Percentiles rank a stretch among this genome's conserved stretches.
Conservation (phyloP, 768 basidiomycete genomes). For the Filobasidium wieringae region DNA sequence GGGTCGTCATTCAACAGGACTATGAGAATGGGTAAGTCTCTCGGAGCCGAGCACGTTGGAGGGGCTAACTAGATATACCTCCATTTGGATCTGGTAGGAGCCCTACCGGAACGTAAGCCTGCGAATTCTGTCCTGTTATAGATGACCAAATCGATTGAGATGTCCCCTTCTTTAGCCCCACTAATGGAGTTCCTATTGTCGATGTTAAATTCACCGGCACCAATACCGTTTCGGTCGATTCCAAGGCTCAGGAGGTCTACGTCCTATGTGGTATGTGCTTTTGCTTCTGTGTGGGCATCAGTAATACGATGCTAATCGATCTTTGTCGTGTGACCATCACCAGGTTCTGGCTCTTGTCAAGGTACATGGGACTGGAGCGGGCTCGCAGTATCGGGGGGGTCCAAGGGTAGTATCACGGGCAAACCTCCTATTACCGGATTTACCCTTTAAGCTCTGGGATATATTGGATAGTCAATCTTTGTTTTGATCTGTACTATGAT, state of each 20-base stretch:
- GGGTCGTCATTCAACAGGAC: constrained; percentile 56
- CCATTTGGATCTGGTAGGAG: too few relatives aligned
- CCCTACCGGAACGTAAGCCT: too few relatives aligned
- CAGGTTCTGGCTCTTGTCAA: constrained; percentile 1
- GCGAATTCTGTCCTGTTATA: too few relatives aligned
- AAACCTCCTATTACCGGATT: too few relatives aligned
- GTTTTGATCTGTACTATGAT: too few relatives aligned
- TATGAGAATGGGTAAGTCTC: constrained; percentile 44
- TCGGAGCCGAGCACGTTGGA: too few relatives aligned
- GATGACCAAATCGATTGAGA: too few relatives aligned
- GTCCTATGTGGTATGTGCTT: constrained; percentile 50
- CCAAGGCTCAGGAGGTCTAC: constrained; percentile 44
- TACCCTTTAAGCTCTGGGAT: too few relatives aligned
- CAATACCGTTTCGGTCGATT: constrained; percentile 42
- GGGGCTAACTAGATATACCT: too few relatives aligned
- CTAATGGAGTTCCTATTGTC: constrained; percentile 51
- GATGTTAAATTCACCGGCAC: constrained; percentile 45
- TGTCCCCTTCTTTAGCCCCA: too few relatives aligned
- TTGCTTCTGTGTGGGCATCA: constrained; percentile 42
- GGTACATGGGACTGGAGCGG: constrained; percentile 47
- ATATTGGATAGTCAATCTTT: too few relatives aligned
- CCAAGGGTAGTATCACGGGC: constrained; percentile 35
- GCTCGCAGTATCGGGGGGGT: constrained; percentile 45
- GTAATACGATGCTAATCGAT: too few relatives aligned
- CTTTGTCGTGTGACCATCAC: neutral